These are phyloP conservation scores for Penicillium fuscoglaucum DNA, from an alignment of 2,329 filamentous ascomycete species.

Conservation along the genomic window DNA sequence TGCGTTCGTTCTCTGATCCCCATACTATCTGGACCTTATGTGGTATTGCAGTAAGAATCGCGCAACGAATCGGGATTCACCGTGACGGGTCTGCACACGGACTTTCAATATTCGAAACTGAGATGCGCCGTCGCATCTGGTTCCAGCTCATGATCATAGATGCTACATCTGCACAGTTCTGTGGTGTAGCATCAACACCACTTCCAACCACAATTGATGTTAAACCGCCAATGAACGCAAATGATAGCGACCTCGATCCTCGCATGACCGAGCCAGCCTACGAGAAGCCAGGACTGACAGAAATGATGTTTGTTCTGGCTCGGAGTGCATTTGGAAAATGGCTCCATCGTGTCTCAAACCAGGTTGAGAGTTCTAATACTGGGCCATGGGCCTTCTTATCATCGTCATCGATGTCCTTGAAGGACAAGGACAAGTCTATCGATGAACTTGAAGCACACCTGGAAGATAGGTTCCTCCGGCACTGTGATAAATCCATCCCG, in stretches of 20 bases:
- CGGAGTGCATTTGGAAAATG: slow-evolving; percentile 37
- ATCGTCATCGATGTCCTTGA: slow-evolving; percentile 20
- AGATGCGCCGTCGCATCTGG: slow-evolving; percentile 39
- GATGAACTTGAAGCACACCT: slow-evolving; percentile 38
- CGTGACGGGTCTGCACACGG: slow-evolving; percentile 50
- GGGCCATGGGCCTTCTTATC: slow-evolving; percentile 24
- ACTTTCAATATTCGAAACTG: slow-evolving; percentile 49
- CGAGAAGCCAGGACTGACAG: slow-evolving; percentile 46
- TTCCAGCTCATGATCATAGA: slow-evolving; percentile 32
- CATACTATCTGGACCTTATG: slow-evolving; percentile 55
- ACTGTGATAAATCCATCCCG: slow-evolving; percentile 43
- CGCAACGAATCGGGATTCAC: slow-evolving; percentile 52
- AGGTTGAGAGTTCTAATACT: slow-evolving; percentile 15
- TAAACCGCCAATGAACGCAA: slow-evolving; percentile 44
- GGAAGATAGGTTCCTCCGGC: slow-evolving; percentile 38
- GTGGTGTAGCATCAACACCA: slow-evolving; percentile 20
- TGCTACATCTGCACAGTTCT: slow-evolving; percentile 23
- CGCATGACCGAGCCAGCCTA: slow-evolving; percentile 47
- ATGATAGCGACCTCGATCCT: slow-evolving; percentile 44
- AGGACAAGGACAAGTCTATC: slow-evolving; percentile 30
- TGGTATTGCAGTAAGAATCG: slow-evolving; percentile 49
- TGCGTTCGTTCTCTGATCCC: slow-evolving; percentile 45
- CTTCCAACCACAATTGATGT: slow-evolving; percentile 19
- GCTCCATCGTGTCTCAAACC: slow-evolving; percentile 24
- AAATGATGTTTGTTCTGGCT: slow-evolving; percentile 46